phyloP scores from a whole-genome alignment of 1,284 basidiomycete species.

The Lentinus polychrous region DNA sequence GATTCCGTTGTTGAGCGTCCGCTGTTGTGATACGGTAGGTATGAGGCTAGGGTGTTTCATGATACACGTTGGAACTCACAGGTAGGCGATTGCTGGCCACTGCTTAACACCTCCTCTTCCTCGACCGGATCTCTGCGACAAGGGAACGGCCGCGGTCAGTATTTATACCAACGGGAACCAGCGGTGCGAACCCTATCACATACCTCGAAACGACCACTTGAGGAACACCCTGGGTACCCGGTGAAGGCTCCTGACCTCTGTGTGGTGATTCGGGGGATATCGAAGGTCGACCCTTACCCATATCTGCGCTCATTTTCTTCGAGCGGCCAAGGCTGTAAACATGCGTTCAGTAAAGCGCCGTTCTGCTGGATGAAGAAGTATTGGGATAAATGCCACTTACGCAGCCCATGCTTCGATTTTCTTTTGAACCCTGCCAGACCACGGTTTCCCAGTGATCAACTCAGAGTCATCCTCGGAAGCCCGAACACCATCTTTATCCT shows the following conservation, averaged over 20 bases:
- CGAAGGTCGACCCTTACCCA: constrained; percentile 22
- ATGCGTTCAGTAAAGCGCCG: constrained; percentile 4
- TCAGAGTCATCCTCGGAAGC: constrained; percentile 32
- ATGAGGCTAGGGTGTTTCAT: constrained; percentile 3
- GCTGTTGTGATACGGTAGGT: constrained; percentile 26
- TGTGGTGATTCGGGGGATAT: constrained; percentile 15
- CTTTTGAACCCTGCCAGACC: constrained; percentile 56
- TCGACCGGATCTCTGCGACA: constrained; percentile 32
- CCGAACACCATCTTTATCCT: constrained; percentile 20
- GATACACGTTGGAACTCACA: constrained; percentile 33
- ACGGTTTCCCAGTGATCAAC: constrained; percentile 32
- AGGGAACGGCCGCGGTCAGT: constrained; percentile 2
- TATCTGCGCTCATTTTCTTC: constrained; percentile 33
- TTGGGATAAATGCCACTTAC: constrained; percentile 31
- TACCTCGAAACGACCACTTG: constrained; percentile 31
- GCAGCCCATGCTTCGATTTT: constrained; percentile 67
- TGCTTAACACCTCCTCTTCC: constrained; percentile 62
- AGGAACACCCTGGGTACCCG: constrained; percentile 22
- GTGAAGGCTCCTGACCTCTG: constrained; percentile 14
- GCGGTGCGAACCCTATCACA: constrained; percentile 2
- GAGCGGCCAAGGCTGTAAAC: constrained; percentile 23
- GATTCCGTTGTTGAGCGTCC: constrained; percentile 32
- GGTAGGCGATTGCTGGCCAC: constrained; percentile 64
- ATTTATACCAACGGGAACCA: not conserved
- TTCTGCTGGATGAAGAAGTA: not conserved